phyloP scores from a whole-genome alignment of 2,329 filamentous ascomycete species.

The Aureobasidium sp. region DNA sequence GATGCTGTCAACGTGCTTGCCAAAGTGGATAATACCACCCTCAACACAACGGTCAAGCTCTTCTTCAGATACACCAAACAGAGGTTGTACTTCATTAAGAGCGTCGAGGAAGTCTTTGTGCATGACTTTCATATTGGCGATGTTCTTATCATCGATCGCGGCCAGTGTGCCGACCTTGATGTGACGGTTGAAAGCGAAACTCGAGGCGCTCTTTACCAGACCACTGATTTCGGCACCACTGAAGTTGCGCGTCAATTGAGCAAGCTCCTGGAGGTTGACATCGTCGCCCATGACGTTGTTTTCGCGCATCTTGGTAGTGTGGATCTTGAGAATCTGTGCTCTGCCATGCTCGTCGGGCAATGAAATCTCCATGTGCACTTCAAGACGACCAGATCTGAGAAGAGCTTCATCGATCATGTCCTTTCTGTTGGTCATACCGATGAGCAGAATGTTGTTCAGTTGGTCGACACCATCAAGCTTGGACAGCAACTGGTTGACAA shows the following conservation, averaged over 20 bases:
- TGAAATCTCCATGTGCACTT: constrained; percentile 95
- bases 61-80: constrained; percentile 89
- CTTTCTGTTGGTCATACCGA: constrained; percentile 98
- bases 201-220: constrained; percentile 84
- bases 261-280: constrained; percentile 72
- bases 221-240: constrained; percentile 90
- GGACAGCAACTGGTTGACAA: constrained; percentile 91
- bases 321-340: constrained; percentile 82
- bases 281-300: constrained; percentile 66
- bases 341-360: constrained; percentile 86
- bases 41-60: constrained; percentile 68
- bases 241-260: constrained; percentile 83
- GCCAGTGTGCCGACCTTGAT: constrained; percentile 84
- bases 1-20: constrained; percentile 64
- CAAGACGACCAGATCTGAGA: constrained; percentile 81
- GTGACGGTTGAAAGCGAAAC: constrained; percentile 84
- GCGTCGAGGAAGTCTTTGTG: constrained; percentile 74
- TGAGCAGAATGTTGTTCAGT: constrained; percentile 93
- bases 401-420: constrained; percentile 99
- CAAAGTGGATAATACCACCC: constrained; percentile 78
- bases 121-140: constrained; percentile 80
- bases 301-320: constrained; percentile 70
- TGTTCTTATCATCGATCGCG: constrained; percentile 63
- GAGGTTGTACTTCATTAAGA: constrained; percentile 80
- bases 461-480: constrained; percentile 92